Evolutionary conservation across 805 yeast species (phyloP).

Genomic region (Lipomyces oligophaga): DNA sequence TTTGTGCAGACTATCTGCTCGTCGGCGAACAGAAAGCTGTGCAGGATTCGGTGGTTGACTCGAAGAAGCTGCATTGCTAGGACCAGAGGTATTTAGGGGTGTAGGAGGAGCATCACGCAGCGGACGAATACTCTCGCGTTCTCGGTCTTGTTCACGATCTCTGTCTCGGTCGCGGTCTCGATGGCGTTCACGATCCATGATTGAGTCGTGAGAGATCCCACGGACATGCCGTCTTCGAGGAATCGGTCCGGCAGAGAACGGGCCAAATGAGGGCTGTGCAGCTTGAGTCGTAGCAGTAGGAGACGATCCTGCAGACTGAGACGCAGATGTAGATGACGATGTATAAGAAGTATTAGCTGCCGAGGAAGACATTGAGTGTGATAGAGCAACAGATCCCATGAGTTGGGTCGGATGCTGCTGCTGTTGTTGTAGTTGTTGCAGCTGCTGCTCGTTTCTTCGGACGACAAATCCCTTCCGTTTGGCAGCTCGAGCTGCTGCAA

Average conservation of each 20-base stretch:
- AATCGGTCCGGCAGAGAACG: slow-evolving; percentile 3
- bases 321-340: neutral
- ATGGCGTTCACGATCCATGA: slow-evolving; percentile 15
- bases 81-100: neutral
- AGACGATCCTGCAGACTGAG: neutral
- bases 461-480: too few relatives aligned
- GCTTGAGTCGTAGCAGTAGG: too few relatives aligned
- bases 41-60: slow-evolving; percentile 4
- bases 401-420: too few relatives aligned
- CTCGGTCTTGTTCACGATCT: too few relatives aligned
- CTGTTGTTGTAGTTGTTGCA: too few relatives aligned
- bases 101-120: slow-evolving; percentile 1
- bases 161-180: neutral
- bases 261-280: too few relatives aligned
- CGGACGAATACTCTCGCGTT: too few relatives aligned
- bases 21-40: neutral
- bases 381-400: too few relatives aligned
- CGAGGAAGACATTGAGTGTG: too few relatives aligned
- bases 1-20: slow-evolving; percentile 1
- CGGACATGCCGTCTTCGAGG: slow-evolving; percentile 24
- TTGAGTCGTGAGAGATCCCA: slow-evolving; percentile 31
- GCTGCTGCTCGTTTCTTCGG: too few relatives aligned
- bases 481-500: too few relatives aligned
- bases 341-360: too few relatives aligned
- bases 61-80: slow-evolving; percentile 1